phyloP scores from a whole-genome alignment of 1,284 basidiomycete species.

The Ceratobasidium sp. region DNA sequence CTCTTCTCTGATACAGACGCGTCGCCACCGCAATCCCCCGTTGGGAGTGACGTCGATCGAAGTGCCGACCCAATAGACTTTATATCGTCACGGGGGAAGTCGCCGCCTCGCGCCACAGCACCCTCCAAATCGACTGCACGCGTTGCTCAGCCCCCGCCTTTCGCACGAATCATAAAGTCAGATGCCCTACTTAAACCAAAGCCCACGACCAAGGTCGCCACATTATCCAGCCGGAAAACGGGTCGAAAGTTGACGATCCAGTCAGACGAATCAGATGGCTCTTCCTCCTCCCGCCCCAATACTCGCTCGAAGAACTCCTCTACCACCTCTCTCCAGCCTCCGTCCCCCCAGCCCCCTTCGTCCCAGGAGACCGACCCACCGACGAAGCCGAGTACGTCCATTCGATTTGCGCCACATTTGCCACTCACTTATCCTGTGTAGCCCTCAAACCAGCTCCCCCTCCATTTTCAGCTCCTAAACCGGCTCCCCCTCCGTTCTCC shows the following conservation, averaged over 20 bases:
- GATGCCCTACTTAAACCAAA: not conserved
- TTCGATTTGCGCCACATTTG: not conserved
- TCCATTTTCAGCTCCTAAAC: not conserved
- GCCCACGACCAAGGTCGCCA: not conserved
- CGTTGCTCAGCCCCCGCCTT: constrained; percentile 25
- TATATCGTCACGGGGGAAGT: constrained; percentile 1
- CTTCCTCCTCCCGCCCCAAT: constrained; percentile 4
- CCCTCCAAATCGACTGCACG: not conserved
- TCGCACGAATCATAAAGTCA: constrained; percentile 10
- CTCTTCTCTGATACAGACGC: not conserved
- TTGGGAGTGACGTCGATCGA: constrained; percentile 1
- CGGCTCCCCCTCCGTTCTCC: constrained; percentile 16
- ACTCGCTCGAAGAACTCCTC: not conserved
- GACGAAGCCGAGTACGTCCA: not conserved
- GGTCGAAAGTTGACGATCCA: not conserved
- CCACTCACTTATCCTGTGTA: not conserved
- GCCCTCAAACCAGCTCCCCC: not conserved
- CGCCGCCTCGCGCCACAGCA: not conserved
- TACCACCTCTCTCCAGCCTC: not conserved
- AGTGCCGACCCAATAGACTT: constrained; percentile 31
- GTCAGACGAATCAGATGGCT: constrained; percentile 6
- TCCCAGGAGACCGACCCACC: not conserved
- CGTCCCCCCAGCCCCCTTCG: not conserved
- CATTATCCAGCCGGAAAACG: not conserved
- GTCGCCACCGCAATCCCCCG: not conserved